Conservation (phyloP, 108 stramenopile species). For the Cyclotella distinguenda region DNA sequence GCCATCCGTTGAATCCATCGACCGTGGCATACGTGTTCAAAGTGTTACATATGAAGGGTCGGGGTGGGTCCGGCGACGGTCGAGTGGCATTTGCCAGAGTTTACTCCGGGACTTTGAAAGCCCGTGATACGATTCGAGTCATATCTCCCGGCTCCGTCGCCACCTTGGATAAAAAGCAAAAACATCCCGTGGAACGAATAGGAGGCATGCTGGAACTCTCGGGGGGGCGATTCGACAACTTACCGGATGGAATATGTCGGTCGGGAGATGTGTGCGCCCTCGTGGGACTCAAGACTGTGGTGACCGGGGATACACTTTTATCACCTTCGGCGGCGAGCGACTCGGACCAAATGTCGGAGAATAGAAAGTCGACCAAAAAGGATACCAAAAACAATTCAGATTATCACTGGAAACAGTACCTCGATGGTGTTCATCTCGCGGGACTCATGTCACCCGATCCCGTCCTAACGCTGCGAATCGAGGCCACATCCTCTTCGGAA, state of each 20-base stretch:
- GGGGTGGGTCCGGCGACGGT: constrained; percentile 88
- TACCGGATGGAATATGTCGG: constrained; percentile 63
- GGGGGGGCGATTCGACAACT: constrained; percentile 74
- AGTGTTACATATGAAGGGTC: constrained; percentile 87
- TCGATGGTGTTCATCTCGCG: constrained; percentile 56
- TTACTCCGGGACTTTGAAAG: constrained; percentile 73
- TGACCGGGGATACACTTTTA: constrained; percentile 85
- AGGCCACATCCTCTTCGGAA: constrained; percentile 64
- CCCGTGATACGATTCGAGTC: constrained; percentile 64
- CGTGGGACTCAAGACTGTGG: constrained; percentile 78
- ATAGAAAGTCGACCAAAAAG: constrained; percentile 34
- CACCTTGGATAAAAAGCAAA: constrained; percentile 26
- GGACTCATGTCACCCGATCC: constrained; percentile 86
- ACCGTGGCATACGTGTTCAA: constrained; percentile 87
- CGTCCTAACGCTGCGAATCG: constrained; percentile 84
- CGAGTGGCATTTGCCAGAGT: constrained; percentile 88
- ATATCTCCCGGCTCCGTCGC: constrained; percentile 60
- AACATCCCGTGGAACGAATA: constrained; percentile 60
- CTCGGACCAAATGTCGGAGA: neutral
- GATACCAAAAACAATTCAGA: constrained; percentile 37
- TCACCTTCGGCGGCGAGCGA: constrained; percentile 40
- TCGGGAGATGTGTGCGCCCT: constrained; percentile 89
- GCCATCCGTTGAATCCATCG: constrained; percentile 74
- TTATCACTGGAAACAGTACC: constrained; percentile 41
- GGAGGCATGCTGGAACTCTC: constrained; percentile 86